Base-by-base conservation (phyloP, 1,139 yeast species). In the Diutina neorugosa region DNA sequence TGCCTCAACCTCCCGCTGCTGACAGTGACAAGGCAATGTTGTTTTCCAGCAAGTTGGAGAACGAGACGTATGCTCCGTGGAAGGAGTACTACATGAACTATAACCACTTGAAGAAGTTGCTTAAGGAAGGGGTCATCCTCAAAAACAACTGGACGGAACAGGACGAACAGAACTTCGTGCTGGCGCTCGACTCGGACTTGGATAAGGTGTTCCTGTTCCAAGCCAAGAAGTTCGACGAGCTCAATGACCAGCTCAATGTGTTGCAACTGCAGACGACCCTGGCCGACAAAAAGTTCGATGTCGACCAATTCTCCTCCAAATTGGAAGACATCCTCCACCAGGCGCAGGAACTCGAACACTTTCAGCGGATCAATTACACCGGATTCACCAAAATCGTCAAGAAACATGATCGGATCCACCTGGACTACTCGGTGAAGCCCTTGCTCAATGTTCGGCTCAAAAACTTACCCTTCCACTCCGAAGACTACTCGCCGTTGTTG, bases 181-280 rank as follows among this genome's bases (percentile, higher is more conserved):
- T 81, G 53, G 82, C 81, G n/a, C 75, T 93, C 59, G 98, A 93
- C 66, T 71, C 77, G 37, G 96, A 91, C 65, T 76, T 93, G 59
- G 96, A 91, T 64, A 90, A 89, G 69, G 98, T 93, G n/a, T 93
- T 89, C 68, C 73, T 86, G 18, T 93, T 93, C 68, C 96, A 91
- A 65, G 74, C 78, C 46, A 69, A 78, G 51, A 84, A 83, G 65
- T 93, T 84, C 66, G 81, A 82, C 55, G 82, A 80, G 57, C 73
- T 93, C 60, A 82, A 84, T 65, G 80, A 78, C 46, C 76, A 78
- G 59, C 79, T 91, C 60, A 76, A 81, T 53, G 73, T 70, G 41
- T 71, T 90, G 58, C 97, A 91, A 65, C 57, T 58, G 14, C 60
- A 70, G 69, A 62, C 75, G 54, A 71, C 71, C 56, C 57, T 62